phyloP scores from a whole-genome alignment of 129 eudicot genomes.

The Flaveria brownii region DNA sequence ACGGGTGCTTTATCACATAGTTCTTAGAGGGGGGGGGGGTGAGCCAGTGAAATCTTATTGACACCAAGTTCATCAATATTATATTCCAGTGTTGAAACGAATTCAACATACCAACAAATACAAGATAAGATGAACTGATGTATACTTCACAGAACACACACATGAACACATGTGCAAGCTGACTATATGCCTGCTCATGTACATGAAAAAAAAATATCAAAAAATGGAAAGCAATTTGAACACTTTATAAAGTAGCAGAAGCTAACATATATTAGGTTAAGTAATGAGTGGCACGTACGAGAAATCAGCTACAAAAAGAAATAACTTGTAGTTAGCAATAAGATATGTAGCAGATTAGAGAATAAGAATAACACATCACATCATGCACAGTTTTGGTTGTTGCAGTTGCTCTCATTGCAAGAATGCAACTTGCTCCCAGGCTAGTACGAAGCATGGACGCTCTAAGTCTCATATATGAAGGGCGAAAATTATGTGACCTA shows the following conservation, averaged over 20 bases:
- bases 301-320: too few species aligned
- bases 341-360: too few species aligned
- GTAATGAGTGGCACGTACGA: too few species aligned
- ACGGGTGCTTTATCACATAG: too few species aligned
- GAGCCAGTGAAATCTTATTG: conserved; percentile 79
- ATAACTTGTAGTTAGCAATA: too few species aligned
- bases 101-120: conserved; percentile 55
- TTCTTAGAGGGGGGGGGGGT: too few species aligned
- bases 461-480: conserved; percentile 99
- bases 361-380: conserved; percentile 49
- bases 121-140: not conserved
- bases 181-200: too few species aligned
- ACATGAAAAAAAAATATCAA: too few species aligned
- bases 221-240: too few species aligned
- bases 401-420: conserved; percentile 99
- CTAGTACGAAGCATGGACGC: conserved; percentile 71
- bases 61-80: conserved; percentile 59
- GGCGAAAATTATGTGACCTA: conserved; percentile 99
- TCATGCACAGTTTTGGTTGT: conserved; percentile 71
- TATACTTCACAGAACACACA: not conserved
- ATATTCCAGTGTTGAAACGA: conserved; percentile 73
- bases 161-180: too few species aligned
- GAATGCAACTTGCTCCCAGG: conserved; percentile 68
- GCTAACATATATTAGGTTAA: too few species aligned
- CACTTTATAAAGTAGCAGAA: too few species aligned